Evolutionary conservation across 495 filamentous ascomycete genomes (phyloP).

Genomic region (Tuber magnatum): DNA sequence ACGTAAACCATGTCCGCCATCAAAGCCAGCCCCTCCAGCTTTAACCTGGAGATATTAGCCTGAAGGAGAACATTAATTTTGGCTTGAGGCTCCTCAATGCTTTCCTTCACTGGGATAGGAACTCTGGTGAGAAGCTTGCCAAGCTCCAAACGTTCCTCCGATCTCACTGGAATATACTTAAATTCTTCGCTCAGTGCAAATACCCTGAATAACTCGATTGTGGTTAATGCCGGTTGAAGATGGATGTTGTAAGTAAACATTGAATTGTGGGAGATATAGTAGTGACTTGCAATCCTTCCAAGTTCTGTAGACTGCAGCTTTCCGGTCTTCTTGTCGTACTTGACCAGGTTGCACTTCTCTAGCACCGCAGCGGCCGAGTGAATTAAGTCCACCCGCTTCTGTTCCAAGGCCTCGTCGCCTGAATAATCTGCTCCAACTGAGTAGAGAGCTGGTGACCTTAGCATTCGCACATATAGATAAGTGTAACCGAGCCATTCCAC

Average conservation of each 20-base stretch:
- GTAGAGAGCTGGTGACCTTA: conserved; percentile 90
- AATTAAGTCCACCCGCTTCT: conserved; percentile 91
- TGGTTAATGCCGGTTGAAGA: conserved; percentile 82
- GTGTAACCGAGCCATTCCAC: conserved; percentile 99
- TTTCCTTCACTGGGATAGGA: conserved; percentile 93
- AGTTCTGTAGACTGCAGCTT: conserved; percentile 87
- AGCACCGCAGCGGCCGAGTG: conserved; percentile 86
- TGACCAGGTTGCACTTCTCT: conserved; percentile 78
- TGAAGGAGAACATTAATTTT: conserved; percentile 99
- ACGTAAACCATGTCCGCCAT: conserved; percentile 99
- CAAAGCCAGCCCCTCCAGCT: conserved; percentile 84
- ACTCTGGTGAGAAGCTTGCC: conserved; percentile 84
- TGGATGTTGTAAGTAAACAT: conserved; percentile 96
- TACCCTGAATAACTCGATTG: conserved; percentile 93
- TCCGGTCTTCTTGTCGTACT: conserved; percentile 91
- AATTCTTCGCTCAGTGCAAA: conserved; percentile 97
- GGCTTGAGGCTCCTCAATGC: conserved; percentile 89
- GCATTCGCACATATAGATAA: conserved; percentile 96
- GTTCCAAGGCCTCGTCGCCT: conserved; percentile 81
- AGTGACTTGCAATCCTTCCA: conserved; percentile 90
- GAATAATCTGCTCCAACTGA: conserved; percentile 94
- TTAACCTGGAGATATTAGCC: conserved; percentile 90
- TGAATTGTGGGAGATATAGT: conserved; percentile 93
- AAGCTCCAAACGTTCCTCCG: conserved; percentile 94
- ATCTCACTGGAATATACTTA: conserved; percentile 96